A percentile compares a stretch with the other conserved stretches of the same genome.
Conservation (phyloP, 2,329 filamentous ascomycete species). For the Diaporthe sp. region DNA sequence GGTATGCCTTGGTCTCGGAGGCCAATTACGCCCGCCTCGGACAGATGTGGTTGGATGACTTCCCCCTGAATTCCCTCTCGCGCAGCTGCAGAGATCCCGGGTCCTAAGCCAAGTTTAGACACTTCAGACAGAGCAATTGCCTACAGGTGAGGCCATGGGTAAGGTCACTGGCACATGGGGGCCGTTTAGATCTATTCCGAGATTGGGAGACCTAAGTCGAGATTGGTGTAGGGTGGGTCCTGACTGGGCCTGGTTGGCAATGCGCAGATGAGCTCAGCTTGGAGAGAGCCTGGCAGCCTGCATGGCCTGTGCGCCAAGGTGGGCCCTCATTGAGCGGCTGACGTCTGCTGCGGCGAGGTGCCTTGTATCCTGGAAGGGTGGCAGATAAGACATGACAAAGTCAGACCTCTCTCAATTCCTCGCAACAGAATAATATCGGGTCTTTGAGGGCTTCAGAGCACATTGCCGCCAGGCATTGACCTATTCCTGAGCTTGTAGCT, state of each 20-base stretch:
- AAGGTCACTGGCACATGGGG: conserved; percentile 21
- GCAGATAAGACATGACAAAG: background rate
- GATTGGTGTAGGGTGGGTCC: conserved; percentile 7
- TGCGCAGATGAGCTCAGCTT: background rate
- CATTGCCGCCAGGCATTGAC: background rate
- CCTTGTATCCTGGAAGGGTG: background rate
- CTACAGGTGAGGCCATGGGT: background rate
- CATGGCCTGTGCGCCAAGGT: background rate
- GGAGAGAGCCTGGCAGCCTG: conserved; percentile 9
- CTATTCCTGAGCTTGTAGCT: background rate
- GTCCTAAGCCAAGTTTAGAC: background rate
- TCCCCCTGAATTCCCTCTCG: background rate
- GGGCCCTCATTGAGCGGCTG: conserved; percentile 4
- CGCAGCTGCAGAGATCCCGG: background rate
- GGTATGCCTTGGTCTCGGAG: background rate
- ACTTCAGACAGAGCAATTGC: background rate
- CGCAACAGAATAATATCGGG: background rate
- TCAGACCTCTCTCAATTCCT: background rate
- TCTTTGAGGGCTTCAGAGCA: background rate
- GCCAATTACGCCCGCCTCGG: background rate
- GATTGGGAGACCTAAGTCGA: background rate
- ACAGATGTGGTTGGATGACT: background rate
- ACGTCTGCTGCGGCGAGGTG: conserved; percentile 21
- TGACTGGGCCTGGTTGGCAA: background rate
- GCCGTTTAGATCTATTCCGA: background rate